A percentile compares a stretch with the other conserved stretches of the same genome.
Evolutionary conservation across 169 alveolate genomes (phyloP).

Genomic region (Neospora caninum): DNA sequence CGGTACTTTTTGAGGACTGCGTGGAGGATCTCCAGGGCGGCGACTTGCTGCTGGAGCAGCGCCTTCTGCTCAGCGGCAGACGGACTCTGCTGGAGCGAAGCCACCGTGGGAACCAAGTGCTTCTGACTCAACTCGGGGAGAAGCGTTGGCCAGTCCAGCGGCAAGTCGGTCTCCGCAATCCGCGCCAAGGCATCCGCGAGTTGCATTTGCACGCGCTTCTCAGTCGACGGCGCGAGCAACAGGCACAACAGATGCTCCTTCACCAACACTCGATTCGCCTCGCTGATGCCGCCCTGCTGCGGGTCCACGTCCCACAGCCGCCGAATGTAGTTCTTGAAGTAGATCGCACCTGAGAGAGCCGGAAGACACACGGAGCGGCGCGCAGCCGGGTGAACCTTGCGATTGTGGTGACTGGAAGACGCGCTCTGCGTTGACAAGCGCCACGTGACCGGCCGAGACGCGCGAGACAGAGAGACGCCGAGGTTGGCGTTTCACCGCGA

Average conservation of each 20-base stretch:
- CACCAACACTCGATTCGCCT: slow-evolving; percentile 41
- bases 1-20: slow-evolving; percentile 57
- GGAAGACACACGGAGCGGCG: neutral
- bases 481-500: too few relatives aligned
- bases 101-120: slow-evolving; percentile 24
- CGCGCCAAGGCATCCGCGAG: slow-evolving; percentile 42
- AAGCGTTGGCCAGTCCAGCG: slow-evolving; percentile 59
- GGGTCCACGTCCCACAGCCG: slow-evolving; percentile 39
- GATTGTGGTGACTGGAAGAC: too few relatives aligned
- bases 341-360: slow-evolving; percentile 42
- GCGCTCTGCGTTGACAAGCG: too few relatives aligned
- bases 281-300: slow-evolving; percentile 40
- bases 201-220: slow-evolving; percentile 48
- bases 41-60: neutral
- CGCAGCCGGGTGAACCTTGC: too few relatives aligned
- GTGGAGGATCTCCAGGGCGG: slow-evolving; percentile 44
- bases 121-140: slow-evolving; percentile 34
- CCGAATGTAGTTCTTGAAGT: slow-evolving; percentile 55
- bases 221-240: slow-evolving; percentile 20
- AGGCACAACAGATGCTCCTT: slow-evolving; percentile 45
- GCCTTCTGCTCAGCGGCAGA: neutral
- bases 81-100: slow-evolving; percentile 42
- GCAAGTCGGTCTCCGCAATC: slow-evolving; percentile 58
- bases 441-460: too few relatives aligned
- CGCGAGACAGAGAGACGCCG: too few relatives aligned